phyloP scores from a whole-genome alignment of 164 flowering plant species.

The Houttuynia cordata region DNA sequence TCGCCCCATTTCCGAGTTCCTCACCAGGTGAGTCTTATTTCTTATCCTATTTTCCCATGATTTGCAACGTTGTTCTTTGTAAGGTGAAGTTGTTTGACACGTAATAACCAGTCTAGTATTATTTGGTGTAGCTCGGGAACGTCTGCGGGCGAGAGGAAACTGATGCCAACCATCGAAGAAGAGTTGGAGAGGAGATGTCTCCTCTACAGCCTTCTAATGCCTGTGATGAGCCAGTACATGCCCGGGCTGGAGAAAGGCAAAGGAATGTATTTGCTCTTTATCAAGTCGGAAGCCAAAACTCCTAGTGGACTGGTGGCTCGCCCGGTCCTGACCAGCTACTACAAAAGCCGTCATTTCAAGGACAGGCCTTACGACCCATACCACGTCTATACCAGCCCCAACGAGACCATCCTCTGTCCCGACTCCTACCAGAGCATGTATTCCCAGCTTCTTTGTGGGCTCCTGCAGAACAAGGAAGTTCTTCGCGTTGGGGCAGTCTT shows the following conservation, averaged over 20 bases:
- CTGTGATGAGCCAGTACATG: constrained; percentile 84
- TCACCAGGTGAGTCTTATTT: constrained; percentile 44
- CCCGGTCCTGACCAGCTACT: constrained; percentile 84
- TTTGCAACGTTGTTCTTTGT: too few relatives aligned
- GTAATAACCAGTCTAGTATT: background rate
- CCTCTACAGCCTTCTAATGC: constrained; percentile 83
- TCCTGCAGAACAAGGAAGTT: constrained; percentile 61
- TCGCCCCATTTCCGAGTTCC: constrained; percentile 73
- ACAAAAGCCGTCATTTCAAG: constrained; percentile 71
- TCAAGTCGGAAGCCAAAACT: constrained; percentile 80
- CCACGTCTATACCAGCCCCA: constrained; percentile 92
- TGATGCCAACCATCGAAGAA: constrained; percentile 92
- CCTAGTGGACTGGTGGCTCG: constrained; percentile 78
- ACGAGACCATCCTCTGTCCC: constrained; percentile 73
- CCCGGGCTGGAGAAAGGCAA: constrained; percentile 80
- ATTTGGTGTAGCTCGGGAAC: constrained; percentile 69
- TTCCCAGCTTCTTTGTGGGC: constrained; percentile 84
- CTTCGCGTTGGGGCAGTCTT: constrained; percentile 93
- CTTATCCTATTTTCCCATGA: too few relatives aligned
- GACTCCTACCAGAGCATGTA: constrained; percentile 98
- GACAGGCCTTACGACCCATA: constrained; percentile 74
- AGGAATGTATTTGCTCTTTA: constrained; percentile 89
- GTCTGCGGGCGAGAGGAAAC: constrained; percentile 85
- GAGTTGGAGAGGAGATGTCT: constrained; percentile 63
- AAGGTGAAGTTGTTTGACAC: too few relatives aligned